Base-by-base conservation (phyloP, 2,329 filamentous ascomycete species). In the Fusarium sp. region DNA sequence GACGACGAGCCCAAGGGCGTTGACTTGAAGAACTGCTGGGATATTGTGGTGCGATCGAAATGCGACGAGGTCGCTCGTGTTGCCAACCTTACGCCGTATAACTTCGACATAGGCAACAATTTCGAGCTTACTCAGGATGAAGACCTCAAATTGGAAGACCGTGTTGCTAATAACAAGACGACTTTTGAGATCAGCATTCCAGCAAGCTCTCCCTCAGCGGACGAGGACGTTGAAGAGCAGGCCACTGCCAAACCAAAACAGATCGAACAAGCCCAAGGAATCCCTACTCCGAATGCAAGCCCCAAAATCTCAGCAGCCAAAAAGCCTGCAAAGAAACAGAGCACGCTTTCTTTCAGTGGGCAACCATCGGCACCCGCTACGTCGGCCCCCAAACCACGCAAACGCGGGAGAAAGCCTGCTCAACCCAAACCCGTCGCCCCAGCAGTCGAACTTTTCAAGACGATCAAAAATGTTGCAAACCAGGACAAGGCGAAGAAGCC, bases 11-110 rank as follows among this genome's bases (percentile, higher is more conserved):
- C 96, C 2, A 87, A 90, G 44, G 91, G 92, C 21, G 90, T 89
- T 69, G 94, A 98, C 62, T 90, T 98, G 68, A 94, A 95, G 77
- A 91, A 97, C 68, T 94, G 93, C 75, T 99, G 94, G 91, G 96
- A 99, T 79, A 82, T 98, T 64, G 89, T 98, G 19, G 91, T 99
- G 37, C 90, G 89, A 70, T 94, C 93, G 21, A 91, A 92, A 74
- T 96, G 93, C 77, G 96, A 99, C 77, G 90, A 94, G 69, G 91
- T 99, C 41, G 96, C 96, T 21, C 86, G 86, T 50, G 83, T 93
- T 41, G 91, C 90, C 18, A 88, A 88, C 23, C 79, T 91, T 26
- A 88, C 88, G 7, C 86, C 78, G 18, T 90, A 87, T 84, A 85
- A 90, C 61, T 76, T 77, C 69, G 82, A 84, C 67, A 84, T 86